Percentiles rank a stretch among this genome's conserved stretches.
Conservation (phyloP, 306 rosid species). For the Styphnolobium japonicum region DNA sequence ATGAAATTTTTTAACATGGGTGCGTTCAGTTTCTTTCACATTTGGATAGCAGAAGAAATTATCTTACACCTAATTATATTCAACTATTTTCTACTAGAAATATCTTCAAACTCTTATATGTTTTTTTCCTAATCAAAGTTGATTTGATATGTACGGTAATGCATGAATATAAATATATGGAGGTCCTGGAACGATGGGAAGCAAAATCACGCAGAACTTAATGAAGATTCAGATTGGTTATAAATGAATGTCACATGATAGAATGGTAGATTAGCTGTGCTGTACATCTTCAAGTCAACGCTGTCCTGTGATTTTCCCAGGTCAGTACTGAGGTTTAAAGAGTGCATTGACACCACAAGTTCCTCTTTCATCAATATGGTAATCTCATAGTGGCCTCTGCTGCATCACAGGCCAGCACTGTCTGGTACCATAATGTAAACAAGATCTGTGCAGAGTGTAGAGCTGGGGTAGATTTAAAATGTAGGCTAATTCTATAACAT, state of each 20-base stretch:
- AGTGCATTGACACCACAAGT: background rate
- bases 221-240: slow-evolving; percentile 6
- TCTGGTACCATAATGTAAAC: background rate
- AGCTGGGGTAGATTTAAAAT: background rate
- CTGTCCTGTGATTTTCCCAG: background rate
- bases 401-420: background rate
- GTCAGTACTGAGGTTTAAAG: background rate
- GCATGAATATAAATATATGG: background rate
- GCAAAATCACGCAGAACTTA: background rate
- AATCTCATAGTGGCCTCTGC: background rate
- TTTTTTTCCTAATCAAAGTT: too few species aligned
- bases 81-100: too few species aligned
- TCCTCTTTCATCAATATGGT: slow-evolving; percentile 6
- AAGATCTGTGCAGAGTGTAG: background rate
- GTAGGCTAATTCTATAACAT: background rate
- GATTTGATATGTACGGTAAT: too few species aligned
- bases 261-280: background rate
- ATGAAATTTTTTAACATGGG: too few species aligned
- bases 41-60: too few species aligned
- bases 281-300: slow-evolving; percentile 10
- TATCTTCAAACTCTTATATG: too few species aligned
- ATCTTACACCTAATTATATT: too few species aligned
- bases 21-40: too few species aligned
- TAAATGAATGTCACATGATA: slow-evolving; percentile 27
- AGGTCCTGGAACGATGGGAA: background rate